phyloP scores from a whole-genome alignment of 2,329 filamentous ascomycete species.

The Botrytis pseudocinerea region DNA sequence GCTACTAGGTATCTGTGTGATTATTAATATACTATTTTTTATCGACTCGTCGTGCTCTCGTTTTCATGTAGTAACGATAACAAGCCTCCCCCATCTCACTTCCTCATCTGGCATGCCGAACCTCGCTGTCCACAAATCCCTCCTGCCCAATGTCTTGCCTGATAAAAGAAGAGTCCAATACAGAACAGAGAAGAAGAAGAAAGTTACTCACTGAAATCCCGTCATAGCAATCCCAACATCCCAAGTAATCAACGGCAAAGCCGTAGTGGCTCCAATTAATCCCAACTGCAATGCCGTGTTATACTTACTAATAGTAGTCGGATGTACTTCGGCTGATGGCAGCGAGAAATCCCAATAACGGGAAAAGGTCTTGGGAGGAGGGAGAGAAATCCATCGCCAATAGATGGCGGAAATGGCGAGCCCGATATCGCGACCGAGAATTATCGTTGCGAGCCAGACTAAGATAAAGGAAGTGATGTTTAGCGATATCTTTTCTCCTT shows the following conservation, averaged over 20 bases:
- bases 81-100: background rate
- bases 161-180: background rate
- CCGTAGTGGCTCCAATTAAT: slow-evolving; percentile 81
- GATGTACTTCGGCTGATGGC: slow-evolving; percentile 80
- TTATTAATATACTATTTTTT: slow-evolving; percentile 37
- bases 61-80: too few relatives aligned
- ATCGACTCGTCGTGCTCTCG: background rate
- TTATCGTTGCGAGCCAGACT: slow-evolving; percentile 88
- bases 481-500: background rate
- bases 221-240: slow-evolving; percentile 57
- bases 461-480: background rate
- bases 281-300: slow-evolving; percentile 92
- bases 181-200: background rate
- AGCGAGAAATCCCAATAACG: slow-evolving; percentile 98
- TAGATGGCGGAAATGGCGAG: slow-evolving; percentile 87
- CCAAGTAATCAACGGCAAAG: slow-evolving; percentile 70
- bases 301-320: slow-evolving; percentile 82
- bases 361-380: slow-evolving; percentile 85
- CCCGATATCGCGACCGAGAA: slow-evolving; percentile 83
- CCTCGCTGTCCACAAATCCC: background rate
- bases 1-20: slow-evolving; percentile 72
- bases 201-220: slow-evolving; percentile 61
- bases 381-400: slow-evolving; percentile 92
- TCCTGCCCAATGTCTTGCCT: background rate
- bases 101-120: background rate